phyloP scores from a whole-genome alignment of 805 yeast species.

The Naumovozyma baii region DNA sequence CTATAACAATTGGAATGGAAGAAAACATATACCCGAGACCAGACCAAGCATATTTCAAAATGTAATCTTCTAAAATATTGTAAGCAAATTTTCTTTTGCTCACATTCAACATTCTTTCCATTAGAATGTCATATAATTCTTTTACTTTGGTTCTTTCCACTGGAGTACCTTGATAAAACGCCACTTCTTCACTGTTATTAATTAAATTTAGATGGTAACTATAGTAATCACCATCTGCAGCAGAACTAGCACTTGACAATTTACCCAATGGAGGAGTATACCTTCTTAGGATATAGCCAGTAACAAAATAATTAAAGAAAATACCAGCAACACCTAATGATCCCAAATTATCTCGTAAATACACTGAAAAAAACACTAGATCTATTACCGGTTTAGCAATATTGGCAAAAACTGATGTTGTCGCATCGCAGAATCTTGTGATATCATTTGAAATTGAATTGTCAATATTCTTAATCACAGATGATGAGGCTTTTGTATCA shows the following conservation, averaged over 20 bases:
- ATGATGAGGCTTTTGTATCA: conserved; percentile 37
- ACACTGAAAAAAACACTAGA: conserved; percentile 70
- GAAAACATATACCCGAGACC: conserved; percentile 90
- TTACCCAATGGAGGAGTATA: conserved; percentile 81
- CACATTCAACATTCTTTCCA: conserved; percentile 44
- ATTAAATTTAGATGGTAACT: conserved; percentile 78
- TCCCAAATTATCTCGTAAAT: conserved; percentile 78
- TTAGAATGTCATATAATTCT: conserved; percentile 48
- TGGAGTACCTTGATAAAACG: conserved; percentile 81
- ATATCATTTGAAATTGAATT: conserved; percentile 76
- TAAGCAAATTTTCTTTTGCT: conserved; percentile 55
- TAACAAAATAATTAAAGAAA: conserved; percentile 65
- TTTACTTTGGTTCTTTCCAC: conserved; percentile 63
- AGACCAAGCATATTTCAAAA: conserved; percentile 87
- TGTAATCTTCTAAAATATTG: conserved; percentile 71
- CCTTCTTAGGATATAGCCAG: conserved; percentile 63
- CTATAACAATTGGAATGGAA: conserved; percentile 75
- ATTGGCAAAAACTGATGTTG: conserved; percentile 74
- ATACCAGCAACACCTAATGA: conserved; percentile 78
- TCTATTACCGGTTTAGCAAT: conserved; percentile 90
- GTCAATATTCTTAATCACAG: conserved; percentile 59
- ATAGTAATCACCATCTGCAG: conserved; percentile 80
- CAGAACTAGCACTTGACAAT: conserved; percentile 61
- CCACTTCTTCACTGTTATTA: conserved; percentile 86
- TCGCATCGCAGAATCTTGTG: conserved; percentile 66